These are phyloP conservation scores for Themeda triandra DNA, from an alignment of 176 grass and related monocot species.

Conservation along the genomic window DNA sequence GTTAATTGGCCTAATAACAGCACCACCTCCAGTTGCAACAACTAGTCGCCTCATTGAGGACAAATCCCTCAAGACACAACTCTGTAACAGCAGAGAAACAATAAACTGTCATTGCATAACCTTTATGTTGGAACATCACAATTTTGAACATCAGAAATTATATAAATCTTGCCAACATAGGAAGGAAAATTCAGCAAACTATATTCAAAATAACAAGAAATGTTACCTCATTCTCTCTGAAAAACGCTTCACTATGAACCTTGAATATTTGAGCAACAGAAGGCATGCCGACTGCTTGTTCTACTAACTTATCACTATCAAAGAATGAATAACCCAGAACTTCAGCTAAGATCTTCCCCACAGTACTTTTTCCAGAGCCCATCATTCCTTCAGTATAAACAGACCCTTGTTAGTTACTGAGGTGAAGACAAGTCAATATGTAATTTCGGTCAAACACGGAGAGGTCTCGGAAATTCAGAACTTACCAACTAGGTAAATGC, in stretches of 20 bases:
- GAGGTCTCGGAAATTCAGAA: conserved; percentile 30
- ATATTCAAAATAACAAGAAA: not conserved
- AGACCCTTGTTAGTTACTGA: conserved; percentile 5
- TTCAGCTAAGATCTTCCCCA: conserved; percentile 87
- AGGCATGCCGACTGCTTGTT: conserved; percentile 76
- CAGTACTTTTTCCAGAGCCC: conserved; percentile 91
- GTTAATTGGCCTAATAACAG: conserved; percentile 88
- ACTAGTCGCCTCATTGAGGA: conserved; percentile 84
- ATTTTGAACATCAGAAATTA: not conserved
- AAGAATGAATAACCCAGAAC: conserved; percentile 85
- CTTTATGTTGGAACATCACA: no score
- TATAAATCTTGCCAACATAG: not conserved
- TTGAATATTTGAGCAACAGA: conserved; percentile 93
- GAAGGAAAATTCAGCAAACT: not conserved
- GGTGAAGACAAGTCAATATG: not conserved
- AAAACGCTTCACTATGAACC: conserved; percentile 74
- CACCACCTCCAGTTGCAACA: conserved; percentile 96
- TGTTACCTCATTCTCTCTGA: conserved; percentile 76
- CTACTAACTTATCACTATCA: conserved; percentile 92
- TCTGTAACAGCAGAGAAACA: conserved; percentile 51
- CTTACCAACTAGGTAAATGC: conserved; percentile 90
- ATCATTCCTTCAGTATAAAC: conserved; percentile 72
- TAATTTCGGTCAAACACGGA: not conserved
- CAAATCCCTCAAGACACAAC: conserved; percentile 79
- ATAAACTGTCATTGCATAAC: conserved; percentile 7